Percentiles rank a stretch among this genome's conserved stretches.
Conservation (phyloP, 257 asterid species). For the Solanum infundibuliforme region DNA sequence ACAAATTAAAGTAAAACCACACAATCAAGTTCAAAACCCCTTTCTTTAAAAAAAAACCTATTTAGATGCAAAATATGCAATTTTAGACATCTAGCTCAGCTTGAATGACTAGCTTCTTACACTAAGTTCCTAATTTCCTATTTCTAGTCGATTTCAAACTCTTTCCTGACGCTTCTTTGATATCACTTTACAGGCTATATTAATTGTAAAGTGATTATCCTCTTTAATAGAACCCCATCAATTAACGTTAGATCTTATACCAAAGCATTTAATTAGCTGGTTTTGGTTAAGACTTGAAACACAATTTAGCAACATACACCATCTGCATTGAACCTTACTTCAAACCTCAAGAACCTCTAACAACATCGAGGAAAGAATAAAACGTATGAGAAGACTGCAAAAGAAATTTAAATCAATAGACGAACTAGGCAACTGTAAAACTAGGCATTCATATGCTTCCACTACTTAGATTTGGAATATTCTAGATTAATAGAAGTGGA, state of each 20-base stretch:
- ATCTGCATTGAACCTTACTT: background rate
- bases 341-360: background rate
- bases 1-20: background rate
- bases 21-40: background rate
- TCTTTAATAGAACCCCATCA: background rate
- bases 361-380: background rate
- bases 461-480: background rate
- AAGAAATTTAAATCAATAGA: background rate
- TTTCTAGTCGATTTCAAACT: background rate
- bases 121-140: background rate
- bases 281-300: background rate
- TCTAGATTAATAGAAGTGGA: background rate
- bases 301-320: background rate
- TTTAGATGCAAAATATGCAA: background rate
- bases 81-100: background rate
- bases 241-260: background rate
- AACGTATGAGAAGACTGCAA: background rate
- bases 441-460: background rate
- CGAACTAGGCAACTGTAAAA: background rate
- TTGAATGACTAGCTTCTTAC: background rate
- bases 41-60: background rate
- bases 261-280: background rate
- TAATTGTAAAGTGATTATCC: background rate
- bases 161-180: background rate
- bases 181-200: background rate